Base-by-base conservation (phyloP, 1,284 basidiomycete species). In the Boletus hoseneyae region DNA sequence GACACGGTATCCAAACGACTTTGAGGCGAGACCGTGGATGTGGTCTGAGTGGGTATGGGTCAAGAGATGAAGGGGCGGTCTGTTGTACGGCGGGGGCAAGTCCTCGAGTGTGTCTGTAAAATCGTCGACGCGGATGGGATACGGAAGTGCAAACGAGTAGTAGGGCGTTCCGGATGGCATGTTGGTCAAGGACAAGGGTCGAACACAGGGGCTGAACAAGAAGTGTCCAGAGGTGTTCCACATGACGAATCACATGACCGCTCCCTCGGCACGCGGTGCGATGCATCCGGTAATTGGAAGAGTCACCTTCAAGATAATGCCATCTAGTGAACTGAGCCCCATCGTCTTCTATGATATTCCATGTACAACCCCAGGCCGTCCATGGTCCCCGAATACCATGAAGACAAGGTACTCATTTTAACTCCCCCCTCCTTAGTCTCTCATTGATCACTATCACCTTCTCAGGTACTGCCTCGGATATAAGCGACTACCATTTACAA, bases 41-140 rank as follows among this genome's bases (percentile, higher is more conserved):
- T 93, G 91, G 66, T 93, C 92, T 0, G 90, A 77, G 68, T 95
- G 92, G 0, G 90, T 87, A 62, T 94, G 91, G 0, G 86, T 83
- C 47, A 95, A 77, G 8, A 94, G 78, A 65, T 88, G 82, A 6
- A 93, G 73, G 6, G 76, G 75, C 0, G 87, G 83, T 9, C 72
- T 61, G 23, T 72, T 71, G 41, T 70, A 66, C 0, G 67, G 67
- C 13, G 56, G 35, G 11, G 67, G 50, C 56, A 60, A 40, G 58
- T 69, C 53, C 48, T 70, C 54, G 30, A 67, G 41, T 16, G 73
- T 62, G 55, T 68, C 63, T 11, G 79, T 73, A 65, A 94, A 93
- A 55, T 83, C 80, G 65, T 93, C 91, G 21, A 93, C 82, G 3
- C 89, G 82, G 45, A 93, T 91, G 10, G 79, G 77, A 65, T 91